These are phyloP conservation scores for Cutaneotrichosporon spelunceum DNA, from an alignment of 1,284 basidiomycete species.

Conservation along the genomic window DNA sequence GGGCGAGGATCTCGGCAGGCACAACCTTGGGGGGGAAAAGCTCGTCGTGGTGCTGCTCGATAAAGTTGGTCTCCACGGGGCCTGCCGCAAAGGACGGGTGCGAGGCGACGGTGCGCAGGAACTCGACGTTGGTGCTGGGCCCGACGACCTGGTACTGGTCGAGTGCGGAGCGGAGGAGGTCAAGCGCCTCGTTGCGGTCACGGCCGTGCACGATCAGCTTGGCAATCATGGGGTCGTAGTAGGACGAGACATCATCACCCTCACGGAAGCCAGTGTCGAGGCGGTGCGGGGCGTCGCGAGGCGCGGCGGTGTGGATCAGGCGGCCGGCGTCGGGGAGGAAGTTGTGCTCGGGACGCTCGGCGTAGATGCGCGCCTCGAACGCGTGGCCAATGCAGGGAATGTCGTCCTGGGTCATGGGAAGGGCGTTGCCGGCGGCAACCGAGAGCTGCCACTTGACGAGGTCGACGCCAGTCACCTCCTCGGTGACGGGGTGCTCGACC, in stretches of 20 bases:
- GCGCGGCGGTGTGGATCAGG: slow-evolving; percentile 65
- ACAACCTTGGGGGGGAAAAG: slow-evolving; percentile 67
- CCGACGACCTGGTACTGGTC: slow-evolving; percentile 88
- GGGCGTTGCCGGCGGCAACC: slow-evolving; percentile 81
- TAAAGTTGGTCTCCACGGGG: slow-evolving; percentile 92
- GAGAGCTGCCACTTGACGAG: slow-evolving; percentile 92
- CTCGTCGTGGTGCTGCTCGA: slow-evolving; percentile 65
- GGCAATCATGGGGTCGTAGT: slow-evolving; percentile 80
- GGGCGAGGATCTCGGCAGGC: slow-evolving; percentile 64
- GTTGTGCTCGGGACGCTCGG: slow-evolving; percentile 84
- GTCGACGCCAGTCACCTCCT: slow-evolving; percentile 90
- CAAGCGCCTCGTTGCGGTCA: slow-evolving; percentile 79
- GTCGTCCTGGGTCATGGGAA: slow-evolving; percentile 70
- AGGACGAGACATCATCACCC: slow-evolving; percentile 84
- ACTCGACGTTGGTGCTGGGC: slow-evolving; percentile 86
- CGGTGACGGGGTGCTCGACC: slow-evolving; percentile 92
- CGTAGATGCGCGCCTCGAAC: slow-evolving; percentile 95
- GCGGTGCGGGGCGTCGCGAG: slow-evolving; percentile 62
- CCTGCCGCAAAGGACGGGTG: slow-evolving; percentile 72
- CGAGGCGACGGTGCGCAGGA: slow-evolving; percentile 71
- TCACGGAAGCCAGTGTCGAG: slow-evolving; percentile 87
- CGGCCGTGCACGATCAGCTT: slow-evolving; percentile 80
- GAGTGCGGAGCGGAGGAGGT: slow-evolving; percentile 72
- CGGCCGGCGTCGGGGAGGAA: slow-evolving; percentile 88
- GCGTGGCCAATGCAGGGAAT: slow-evolving; percentile 85